Conservation (phyloP, 225 moss, liverwort and hornwort genomes). For the Climacium dendroides region DNA sequence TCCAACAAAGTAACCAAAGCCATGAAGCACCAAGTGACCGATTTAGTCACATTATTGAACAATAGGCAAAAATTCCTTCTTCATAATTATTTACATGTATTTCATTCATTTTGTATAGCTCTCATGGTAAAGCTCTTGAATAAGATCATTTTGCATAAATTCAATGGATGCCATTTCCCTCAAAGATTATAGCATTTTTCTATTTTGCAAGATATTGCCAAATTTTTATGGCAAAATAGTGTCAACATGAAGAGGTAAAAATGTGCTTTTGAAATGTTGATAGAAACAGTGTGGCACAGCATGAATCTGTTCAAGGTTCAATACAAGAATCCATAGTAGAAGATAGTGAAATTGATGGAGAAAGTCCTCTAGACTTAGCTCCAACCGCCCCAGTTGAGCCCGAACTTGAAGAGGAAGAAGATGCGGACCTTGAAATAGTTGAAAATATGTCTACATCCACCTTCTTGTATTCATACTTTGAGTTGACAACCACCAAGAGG, state of each 20-base stretch:
- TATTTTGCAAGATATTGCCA: not conserved
- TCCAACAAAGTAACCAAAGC: not conserved
- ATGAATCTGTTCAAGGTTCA: not conserved
- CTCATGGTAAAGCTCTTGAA: not conserved
- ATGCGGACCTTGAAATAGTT: slow-evolving; percentile 21
- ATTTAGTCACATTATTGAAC: not conserved
- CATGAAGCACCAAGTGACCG: not conserved
- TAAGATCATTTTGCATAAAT: not conserved
- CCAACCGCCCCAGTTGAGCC: not conserved
- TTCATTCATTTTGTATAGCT: not conserved
- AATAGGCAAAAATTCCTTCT: not conserved
- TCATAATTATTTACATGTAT: too few relatives aligned
- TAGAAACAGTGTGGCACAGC: not conserved
- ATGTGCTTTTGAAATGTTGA: not conserved
- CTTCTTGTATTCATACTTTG: slow-evolving; percentile 44
- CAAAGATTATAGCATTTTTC: not conserved
- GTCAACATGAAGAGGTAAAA: fast-evolving
- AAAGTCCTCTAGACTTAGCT: not conserved
- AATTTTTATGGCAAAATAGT: not conserved
- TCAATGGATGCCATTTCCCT: fast-evolving
- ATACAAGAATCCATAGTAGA: not conserved
- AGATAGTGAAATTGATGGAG: not conserved
- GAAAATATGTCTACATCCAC: slow-evolving; percentile 21
- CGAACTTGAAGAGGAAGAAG: not conserved
- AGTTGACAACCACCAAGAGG: slow-evolving; percentile 57